Evolutionary conservation across 352 stramenopile genomes (phyloP).

Genomic region (Pythium scleroteichum): DNA sequence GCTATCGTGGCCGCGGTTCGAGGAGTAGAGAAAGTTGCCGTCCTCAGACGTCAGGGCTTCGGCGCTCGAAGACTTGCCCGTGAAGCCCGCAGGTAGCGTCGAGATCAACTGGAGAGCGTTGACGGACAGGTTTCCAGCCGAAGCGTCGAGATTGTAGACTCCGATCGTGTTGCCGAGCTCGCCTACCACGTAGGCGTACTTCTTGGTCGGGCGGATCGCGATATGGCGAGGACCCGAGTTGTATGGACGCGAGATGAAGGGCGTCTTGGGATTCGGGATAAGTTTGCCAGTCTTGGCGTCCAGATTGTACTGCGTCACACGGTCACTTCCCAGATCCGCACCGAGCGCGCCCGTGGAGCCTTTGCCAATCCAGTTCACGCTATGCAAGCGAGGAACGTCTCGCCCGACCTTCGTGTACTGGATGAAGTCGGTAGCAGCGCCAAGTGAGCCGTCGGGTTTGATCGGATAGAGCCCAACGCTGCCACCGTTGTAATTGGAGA

Average conservation of each 20-base stretch:
- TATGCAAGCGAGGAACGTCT: constrained; percentile 59
- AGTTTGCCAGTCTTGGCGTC: constrained; percentile 39
- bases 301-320: constrained; percentile 52
- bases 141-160: constrained; percentile 46
- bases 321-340: constrained; percentile 61
- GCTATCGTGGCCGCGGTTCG: constrained; percentile 63
- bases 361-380: constrained; percentile 53
- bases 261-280: constrained; percentile 13
- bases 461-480: constrained; percentile 64
- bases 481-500: constrained; percentile 62
- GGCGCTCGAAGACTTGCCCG: constrained; percentile 30
- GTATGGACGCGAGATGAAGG: constrained; percentile 20
- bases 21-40: constrained; percentile 64
- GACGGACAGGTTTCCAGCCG: constrained; percentile 26
- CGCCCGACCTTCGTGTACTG: constrained; percentile 42
- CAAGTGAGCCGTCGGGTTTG: constrained; percentile 44
- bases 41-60: constrained; percentile 55
- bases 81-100: constrained; percentile 47
- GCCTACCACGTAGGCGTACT: constrained; percentile 60
- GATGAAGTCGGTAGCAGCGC: constrained; percentile 34
- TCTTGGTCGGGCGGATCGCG: constrained; percentile 43
- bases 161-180: constrained; percentile 65
- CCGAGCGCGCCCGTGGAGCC: constrained; percentile 42
- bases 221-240: constrained; percentile 69
- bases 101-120: constrained; percentile 48